Evolutionary conservation across 1,139 yeast genomes (phyloP).

Genomic region (Kodamaea sp.): DNA sequence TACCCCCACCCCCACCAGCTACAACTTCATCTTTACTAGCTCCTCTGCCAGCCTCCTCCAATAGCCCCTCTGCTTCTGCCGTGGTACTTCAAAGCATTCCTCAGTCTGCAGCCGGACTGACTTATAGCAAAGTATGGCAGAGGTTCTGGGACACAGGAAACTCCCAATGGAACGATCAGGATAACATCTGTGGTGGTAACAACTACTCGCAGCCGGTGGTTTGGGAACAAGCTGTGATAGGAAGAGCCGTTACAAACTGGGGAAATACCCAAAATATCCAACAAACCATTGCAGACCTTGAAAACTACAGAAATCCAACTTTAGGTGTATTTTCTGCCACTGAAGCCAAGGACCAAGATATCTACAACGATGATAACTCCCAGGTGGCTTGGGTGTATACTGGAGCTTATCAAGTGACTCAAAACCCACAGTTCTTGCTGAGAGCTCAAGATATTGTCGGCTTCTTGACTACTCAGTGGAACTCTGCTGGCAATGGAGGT

Average conservation of each 20-base stretch:
- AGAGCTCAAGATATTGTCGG: constrained; percentile 17
- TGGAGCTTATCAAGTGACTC: constrained; percentile 25
- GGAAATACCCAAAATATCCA: constrained; percentile 9
- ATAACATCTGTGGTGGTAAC: constrained; percentile 15
- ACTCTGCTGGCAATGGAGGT: constrained; percentile 30
- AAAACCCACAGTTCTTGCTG: constrained; percentile 17
- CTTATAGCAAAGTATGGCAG: constrained; percentile 20
- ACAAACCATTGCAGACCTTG: constrained; percentile 9
- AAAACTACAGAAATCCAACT: constrained; percentile 12
- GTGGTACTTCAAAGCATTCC: constrained; percentile 8
- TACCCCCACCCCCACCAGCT: constrained; percentile 1
- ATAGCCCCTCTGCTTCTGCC: not conserved
- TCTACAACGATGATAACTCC: constrained; percentile 39
- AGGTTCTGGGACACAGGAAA: constrained; percentile 22
- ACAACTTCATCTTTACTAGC: constrained; percentile 7
- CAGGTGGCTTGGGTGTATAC: constrained; percentile 36
- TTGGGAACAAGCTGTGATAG: constrained; percentile 17
- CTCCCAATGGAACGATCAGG: constrained; percentile 24
- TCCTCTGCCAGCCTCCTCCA: constrained; percentile 11
- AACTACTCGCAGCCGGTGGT: constrained; percentile 12
- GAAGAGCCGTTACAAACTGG: constrained; percentile 10
- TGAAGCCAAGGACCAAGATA: constrained; percentile 27
- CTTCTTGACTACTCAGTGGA: constrained; percentile 22
- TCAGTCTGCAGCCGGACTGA: constrained; percentile 10
- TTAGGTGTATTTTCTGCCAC: constrained; percentile 32